Conservation (phyloP, 495 filamentous ascomycete species). For the Hypoxylon fragiforme region DNA sequence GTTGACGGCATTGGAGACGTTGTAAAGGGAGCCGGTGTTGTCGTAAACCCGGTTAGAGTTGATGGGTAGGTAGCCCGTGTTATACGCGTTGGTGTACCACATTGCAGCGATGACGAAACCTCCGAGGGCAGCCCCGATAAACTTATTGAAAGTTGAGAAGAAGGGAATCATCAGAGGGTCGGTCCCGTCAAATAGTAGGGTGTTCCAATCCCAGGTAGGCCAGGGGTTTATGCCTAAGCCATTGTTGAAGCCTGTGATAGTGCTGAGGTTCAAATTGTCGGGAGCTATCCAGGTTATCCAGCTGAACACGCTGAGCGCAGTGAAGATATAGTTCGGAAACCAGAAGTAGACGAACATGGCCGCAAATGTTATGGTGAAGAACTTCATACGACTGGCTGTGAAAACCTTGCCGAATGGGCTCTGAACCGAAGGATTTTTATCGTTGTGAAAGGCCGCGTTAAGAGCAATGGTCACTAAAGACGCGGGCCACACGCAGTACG, state of each 20-base stretch:
- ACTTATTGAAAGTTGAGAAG: constrained; percentile 49
- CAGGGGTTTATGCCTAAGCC: constrained; percentile 47
- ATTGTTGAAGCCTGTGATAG: constrained; percentile 37
- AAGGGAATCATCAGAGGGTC: constrained; percentile 50
- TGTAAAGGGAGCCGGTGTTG: constrained; percentile 43
- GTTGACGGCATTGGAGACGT: constrained; percentile 42
- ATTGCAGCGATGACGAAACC: constrained; percentile 39
- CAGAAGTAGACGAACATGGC: constrained; percentile 50
- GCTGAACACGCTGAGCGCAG: constrained; percentile 43
- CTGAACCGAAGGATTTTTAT: constrained; percentile 30
- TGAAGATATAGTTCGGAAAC: constrained; percentile 50
- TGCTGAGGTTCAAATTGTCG: constrained; percentile 36
- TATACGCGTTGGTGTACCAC: constrained; percentile 46
- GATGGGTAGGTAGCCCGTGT: constrained; percentile 45
- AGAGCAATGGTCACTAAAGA: constrained; percentile 50
- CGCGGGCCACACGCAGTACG: constrained; percentile 49
- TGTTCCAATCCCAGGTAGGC: constrained; percentile 51
- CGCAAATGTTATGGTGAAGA: constrained; percentile 40
- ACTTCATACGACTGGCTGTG: constrained; percentile 40
- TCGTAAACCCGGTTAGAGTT: constrained; percentile 47
- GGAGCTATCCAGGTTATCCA: constrained; percentile 52
- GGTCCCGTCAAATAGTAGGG: constrained; percentile 32
- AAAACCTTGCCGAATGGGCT: constrained; percentile 43
- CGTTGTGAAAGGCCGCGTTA: constrained; percentile 48
- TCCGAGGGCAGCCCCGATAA: constrained; percentile 38